Base-by-base conservation (phyloP, 2,329 filamentous ascomycete species). In the Arthroderma uncinatum region DNA sequence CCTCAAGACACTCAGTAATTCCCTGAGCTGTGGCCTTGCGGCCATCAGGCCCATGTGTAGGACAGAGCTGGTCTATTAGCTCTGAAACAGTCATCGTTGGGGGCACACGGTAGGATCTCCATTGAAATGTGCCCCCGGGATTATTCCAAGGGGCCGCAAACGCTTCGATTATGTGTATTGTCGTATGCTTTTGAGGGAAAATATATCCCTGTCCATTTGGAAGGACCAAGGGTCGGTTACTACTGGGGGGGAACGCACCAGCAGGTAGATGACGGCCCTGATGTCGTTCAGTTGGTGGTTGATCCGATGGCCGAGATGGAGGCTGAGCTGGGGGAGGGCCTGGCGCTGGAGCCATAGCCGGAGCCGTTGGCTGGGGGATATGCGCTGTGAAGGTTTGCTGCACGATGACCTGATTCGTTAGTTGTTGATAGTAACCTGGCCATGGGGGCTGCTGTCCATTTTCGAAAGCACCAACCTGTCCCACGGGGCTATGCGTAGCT, bases 171-270 rank as follows among this genome's bases (percentile, higher is more conserved):
- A 85, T 73, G 62, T 84, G 80, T 5, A 84, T 71, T 61, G 81
- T 83, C 30, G 79, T 81, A 66, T 84, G 79, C 60, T 79, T 74
- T 0, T 71, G 63, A 0, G 80, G 76, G 68, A 83, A 84, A 64
- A 83, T 81, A 71, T 83, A 85, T 1, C 81, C 82, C 0, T 79
- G 80, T 63, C 84, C 82, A 59, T 78, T 78, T 40, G 81, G 80
- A 0, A 78, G 73, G 53, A 60, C 30, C 40, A 65, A 42, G 30
- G 64, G 50, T 21, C 80, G 80, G 47, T 82, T 79, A 0, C 36
- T 55, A 55, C 21, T 16, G 19, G 74, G 75, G 70, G 84, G 71
- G 61, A 81, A 78, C 28, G 77, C 73, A 0, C 79, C 79, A 0
- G 80, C 78, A 59, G 79, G 76, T 1, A 72, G 67, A 59, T 33